Percentiles rank a stretch among this genome's conserved stretches.
phyloP scores from a whole-genome alignment of 768 basidiomycete genomes.

The Amyloporia xantha region DNA sequence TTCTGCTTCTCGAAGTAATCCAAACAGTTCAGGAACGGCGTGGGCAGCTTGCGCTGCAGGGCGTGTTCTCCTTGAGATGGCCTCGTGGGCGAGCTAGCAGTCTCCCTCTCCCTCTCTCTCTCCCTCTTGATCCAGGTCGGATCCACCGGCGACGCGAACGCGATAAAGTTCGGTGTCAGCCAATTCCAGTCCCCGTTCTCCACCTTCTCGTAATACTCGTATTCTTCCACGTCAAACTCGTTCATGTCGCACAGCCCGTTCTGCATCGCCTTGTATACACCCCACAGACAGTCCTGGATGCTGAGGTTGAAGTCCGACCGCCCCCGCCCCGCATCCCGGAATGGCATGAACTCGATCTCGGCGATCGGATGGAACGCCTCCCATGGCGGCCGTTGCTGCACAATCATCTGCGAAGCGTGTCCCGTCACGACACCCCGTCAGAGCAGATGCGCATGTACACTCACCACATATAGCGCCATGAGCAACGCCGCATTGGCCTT shows the following conservation, averaged over 20 bases:
- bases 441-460: constrained; percentile 25
- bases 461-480: constrained; percentile 86
- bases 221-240: constrained; percentile 88
- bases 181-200: constrained; percentile 96
- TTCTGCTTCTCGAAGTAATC: constrained; percentile 87
- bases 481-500: constrained; percentile 96
- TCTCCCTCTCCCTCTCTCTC: constrained; percentile 46
- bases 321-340: constrained; percentile 91
- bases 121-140: constrained; percentile 70
- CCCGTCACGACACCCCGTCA: background rate
- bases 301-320: constrained; percentile 88
- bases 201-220: constrained; percentile 92
- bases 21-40: constrained; percentile 83
- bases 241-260: constrained; percentile 91
- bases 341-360: constrained; percentile 88
- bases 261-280: constrained; percentile 85
- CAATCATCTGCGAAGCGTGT: constrained; percentile 77
- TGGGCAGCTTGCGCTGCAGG: constrained; percentile 69
- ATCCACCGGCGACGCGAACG: constrained; percentile 90
- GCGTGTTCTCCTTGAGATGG: constrained; percentile 35
- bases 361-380: constrained; percentile 94
- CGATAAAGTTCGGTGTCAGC: constrained; percentile 88
- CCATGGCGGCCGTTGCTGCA: constrained; percentile 83
- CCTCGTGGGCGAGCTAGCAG: constrained; percentile 18
- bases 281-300: constrained; percentile 89